These are phyloP conservation scores for Eucalyptus erythrocorys DNA, from an alignment of 345 rosid species.

Conservation along the genomic window DNA sequence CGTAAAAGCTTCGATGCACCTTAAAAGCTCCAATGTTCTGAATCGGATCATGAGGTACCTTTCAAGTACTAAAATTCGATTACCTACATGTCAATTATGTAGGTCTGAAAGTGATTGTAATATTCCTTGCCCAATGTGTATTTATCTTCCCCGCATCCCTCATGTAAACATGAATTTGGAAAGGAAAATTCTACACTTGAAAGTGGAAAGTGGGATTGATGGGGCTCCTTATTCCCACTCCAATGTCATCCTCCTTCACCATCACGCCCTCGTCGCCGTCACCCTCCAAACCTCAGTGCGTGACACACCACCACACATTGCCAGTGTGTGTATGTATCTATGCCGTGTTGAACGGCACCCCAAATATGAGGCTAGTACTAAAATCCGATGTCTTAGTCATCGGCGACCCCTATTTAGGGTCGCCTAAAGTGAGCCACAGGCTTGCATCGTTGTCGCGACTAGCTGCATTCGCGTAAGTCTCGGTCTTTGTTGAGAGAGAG, in stretches of 20 bases:
- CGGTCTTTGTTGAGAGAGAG: background rate
- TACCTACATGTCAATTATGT: background rate
- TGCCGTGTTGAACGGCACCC: background rate
- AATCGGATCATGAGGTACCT: background rate
- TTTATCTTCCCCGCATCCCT: background rate
- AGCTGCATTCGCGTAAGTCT: background rate
- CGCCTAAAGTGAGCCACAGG: background rate
- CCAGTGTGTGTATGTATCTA: background rate
- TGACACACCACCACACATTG: background rate
- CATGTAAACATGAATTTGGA: background rate
- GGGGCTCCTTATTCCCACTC: background rate
- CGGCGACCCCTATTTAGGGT: background rate
- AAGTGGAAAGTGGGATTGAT: no score
- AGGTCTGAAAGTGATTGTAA: background rate
- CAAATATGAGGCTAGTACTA: background rate
- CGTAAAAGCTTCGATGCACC: background rate
- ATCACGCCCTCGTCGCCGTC: background rate
- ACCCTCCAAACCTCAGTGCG: background rate
- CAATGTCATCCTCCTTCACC: background rate
- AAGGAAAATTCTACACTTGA: background rate
- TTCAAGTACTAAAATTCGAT: background rate
- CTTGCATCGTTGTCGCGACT: background rate
- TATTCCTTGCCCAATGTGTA: background rate
- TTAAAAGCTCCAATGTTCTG: background rate
- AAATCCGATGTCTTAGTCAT: background rate